Evolutionary conservation across 2,329 filamentous ascomycete genomes (phyloP), one percentile per base, ranked within the genome.

Genomic region (Samsoniella hepiali): DNA sequence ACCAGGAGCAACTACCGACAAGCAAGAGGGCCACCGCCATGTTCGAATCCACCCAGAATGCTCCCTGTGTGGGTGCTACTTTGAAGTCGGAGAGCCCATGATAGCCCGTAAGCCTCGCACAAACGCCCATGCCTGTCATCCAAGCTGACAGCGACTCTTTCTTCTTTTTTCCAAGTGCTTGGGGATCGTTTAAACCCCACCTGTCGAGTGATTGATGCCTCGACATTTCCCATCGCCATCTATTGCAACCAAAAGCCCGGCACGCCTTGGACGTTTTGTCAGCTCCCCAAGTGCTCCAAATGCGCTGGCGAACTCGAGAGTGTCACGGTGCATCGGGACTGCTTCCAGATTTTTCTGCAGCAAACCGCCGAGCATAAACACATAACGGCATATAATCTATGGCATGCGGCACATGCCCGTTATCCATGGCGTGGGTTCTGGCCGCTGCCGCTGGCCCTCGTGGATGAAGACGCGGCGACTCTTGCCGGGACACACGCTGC

Each of bases 381-480:
- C 38, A 45, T 61, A 3, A 54, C 45, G 17, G 38, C 58, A 13
- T 54, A 54, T 40, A 45, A 61, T 22, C 36, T 61, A 9, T 61
- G 58, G 58, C 50, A 61, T 40, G 58, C 58, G 3, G 58, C 58
- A 29, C 58, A 61, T 36, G 58, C 58, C 8, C 58, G 58, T 13
- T 61, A 61, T 32, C 58, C 58, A 5, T 61, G 58, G 58, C 58
- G 58, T n/a, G 58, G 58, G 1, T 61, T 61, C 17, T 61, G 58
- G 58, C 58, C 58, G 5, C 31, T 61, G 17, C 58, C 58, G 27
- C 29, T 36, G 38, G 45, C 49, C 29, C 36, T 54, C 8, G 6
- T 54, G 49, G 58, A 45, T 31, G 13, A 61, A 17, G 49, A 61
- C 10, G 58, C 58, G n/a, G 49, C 38, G n/a, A 45, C n/a, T 13